These are phyloP conservation scores for Paragyromitra xinjiangensis DNA, from an alignment of 495 filamentous ascomycete species.

Conservation along the genomic window DNA sequence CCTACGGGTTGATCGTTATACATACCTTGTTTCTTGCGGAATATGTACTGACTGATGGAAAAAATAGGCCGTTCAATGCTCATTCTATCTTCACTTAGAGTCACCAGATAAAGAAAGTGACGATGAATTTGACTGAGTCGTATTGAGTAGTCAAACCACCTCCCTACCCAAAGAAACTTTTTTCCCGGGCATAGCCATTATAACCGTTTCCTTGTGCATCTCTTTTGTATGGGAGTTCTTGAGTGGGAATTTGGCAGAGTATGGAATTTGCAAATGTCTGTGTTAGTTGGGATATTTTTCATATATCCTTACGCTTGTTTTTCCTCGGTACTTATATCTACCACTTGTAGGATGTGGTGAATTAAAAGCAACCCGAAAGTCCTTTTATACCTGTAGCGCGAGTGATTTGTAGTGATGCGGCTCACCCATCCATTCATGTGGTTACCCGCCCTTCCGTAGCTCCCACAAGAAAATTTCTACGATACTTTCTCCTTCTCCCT, in stretches of 20 bases:
- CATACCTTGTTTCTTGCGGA: conserved; percentile 1
- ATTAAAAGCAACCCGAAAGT: background rate
- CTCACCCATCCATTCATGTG: background rate
- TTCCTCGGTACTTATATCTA: background rate
- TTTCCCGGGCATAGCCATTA: background rate
- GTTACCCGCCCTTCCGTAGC: conserved; percentile 11
- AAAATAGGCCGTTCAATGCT: conserved; percentile 51
- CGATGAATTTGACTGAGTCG: conserved; percentile 42
- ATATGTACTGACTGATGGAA: conserved; percentile 23
- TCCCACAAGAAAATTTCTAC: conserved; percentile 33
- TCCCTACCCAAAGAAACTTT: background rate
- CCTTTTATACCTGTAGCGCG: background rate
- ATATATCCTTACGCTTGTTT: background rate
- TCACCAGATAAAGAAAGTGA: conserved; percentile 45
- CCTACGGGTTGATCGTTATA: background rate
- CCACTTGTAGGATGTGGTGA: background rate
- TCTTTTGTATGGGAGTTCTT: conserved; percentile 6
- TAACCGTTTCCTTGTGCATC: background rate
- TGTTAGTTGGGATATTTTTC: background rate
- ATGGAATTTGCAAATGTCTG: background rate
- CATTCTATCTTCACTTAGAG: conserved; percentile 47
- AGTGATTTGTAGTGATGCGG: conserved; percentile 19
- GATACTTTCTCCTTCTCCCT: conserved; percentile 1
- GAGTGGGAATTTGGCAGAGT: conserved; percentile 1
- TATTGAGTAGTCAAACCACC: background rate